A percentile compares a stretch with the other conserved stretches of the same genome.
These are phyloP conservation scores for Arthrobotrys sinensis DNA, from an alignment of 2,329 filamentous ascomycete genomes.

Conservation along the genomic window DNA sequence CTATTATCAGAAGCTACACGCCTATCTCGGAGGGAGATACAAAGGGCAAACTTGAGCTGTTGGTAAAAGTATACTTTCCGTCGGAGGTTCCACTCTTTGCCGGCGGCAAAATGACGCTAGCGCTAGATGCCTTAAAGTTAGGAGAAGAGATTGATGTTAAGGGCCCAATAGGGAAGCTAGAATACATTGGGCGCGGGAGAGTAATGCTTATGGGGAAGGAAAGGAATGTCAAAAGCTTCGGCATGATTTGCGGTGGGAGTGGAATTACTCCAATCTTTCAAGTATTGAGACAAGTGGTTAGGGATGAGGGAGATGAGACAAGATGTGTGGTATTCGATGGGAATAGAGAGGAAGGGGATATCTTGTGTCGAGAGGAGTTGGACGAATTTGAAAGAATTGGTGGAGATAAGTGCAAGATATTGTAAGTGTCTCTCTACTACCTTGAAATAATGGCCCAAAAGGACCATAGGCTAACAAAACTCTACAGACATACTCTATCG, in stretches of 20 bases:
- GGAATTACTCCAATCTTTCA: constrained; percentile 94
- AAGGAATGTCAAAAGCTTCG: constrained; percentile 76
- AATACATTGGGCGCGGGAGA: constrained; percentile 79
- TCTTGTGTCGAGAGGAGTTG: constrained; percentile 82
- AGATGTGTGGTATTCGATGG: constrained; percentile 82
- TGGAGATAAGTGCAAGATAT: constrained; percentile 74
- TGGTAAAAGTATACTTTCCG: constrained; percentile 86
- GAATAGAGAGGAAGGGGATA: constrained; percentile 83
- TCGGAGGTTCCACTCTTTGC: constrained; percentile 65
- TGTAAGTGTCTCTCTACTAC: constrained; percentile 41
- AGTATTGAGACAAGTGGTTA: constrained; percentile 81
- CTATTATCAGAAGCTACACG: constrained; percentile 88
- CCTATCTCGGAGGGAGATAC: constrained; percentile 79
- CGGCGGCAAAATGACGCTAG: constrained; percentile 86
- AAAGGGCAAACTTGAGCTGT: constrained; percentile 78
- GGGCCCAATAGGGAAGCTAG: constrained; percentile 87
- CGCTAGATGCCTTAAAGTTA: constrained; percentile 79
- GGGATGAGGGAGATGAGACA: constrained; percentile 76
- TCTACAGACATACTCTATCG: constrained; percentile 69
- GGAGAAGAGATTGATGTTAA: constrained; percentile 86
- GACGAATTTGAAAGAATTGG: constrained; percentile 75
- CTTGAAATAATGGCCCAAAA: constrained; percentile 65
- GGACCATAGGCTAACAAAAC: constrained; percentile 64
- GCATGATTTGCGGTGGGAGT: constrained; percentile 91
- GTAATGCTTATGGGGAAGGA: constrained; percentile 75